Base-by-base conservation (phyloP, 2,329 filamentous ascomycete genomes). In the Fusarium sp. region DNA sequence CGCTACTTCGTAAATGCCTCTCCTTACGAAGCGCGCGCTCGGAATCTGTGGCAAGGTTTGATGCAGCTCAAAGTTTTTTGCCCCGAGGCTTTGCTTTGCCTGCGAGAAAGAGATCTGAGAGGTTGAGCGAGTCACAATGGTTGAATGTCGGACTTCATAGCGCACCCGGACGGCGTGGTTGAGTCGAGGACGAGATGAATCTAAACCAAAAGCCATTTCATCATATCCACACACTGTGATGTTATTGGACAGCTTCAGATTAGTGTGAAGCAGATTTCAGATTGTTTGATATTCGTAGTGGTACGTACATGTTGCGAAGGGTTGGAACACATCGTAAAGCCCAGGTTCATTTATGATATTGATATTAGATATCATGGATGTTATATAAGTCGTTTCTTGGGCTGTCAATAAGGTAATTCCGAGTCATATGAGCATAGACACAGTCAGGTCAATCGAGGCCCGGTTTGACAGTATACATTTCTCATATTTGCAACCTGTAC, bases 111-210 rank as follows among this genome's bases (percentile, higher is more conserved):
- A 36, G 17, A 6, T 28, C 24, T 24, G 8, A 49, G 56, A 50
- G 32, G 45, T 50, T 56, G 45, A 54, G 28, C 42, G 36, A 64
- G 60, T 56, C 49, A 50, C 57, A 40, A 63, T 55, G 43, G 45
- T 30, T 59, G 44, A 47, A 55, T 46, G 44, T 51, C 43, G 45
- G 39, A 56, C 58, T 63, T 61, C 34, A 42, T 52, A 46, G 34
- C 8, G 34, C 34, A 36, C 8, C 34, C 17, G 17, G 11, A 39
- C 40, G 26, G 50, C 40, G 57, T 50, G 36, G 56, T 51, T 45
- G 54, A 46, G 44, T 58, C 47, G 44, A 55, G 60, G 67, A 57
- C 63, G 43, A 65, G 60, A 68, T 47, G 59, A 61, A 43, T 46
- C 39, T 42, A 61, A 57, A 59, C 47, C 44, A 67, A 48, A 52